Conservation (phyloP, 2,329 filamentous ascomycete genomes). For the Fusarium sp. region DNA sequence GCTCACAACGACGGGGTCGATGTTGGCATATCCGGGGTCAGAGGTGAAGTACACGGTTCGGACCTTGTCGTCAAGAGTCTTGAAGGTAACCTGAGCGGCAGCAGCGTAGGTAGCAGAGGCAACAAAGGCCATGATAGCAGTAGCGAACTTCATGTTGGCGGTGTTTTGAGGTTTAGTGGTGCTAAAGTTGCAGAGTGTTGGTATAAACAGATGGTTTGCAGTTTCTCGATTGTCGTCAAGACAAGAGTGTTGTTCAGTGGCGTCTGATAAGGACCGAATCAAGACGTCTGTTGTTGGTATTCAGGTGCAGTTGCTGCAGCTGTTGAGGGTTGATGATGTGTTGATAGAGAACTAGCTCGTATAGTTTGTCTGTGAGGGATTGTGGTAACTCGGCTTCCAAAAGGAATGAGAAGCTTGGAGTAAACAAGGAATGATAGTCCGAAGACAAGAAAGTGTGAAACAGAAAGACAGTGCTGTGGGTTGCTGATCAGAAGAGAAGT, state of each 20-base stretch:
- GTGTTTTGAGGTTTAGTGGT: constrained; percentile 26
- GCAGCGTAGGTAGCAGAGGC: constrained; percentile 57
- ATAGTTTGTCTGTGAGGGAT: constrained; percentile 32
- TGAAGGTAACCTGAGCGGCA: constrained; percentile 67
- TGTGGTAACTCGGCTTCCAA: constrained; percentile 46
- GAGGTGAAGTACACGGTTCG: constrained; percentile 66
- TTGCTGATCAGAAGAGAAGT: constrained; percentile 28
- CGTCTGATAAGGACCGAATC: constrained; percentile 45
- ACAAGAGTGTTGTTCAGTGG: constrained; percentile 37
- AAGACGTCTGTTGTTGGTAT: constrained; percentile 27
- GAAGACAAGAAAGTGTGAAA: constrained; percentile 43
- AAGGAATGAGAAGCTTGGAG: constrained; percentile 49
- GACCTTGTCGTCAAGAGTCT: constrained; percentile 65
- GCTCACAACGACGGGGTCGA: constrained; percentile 56
- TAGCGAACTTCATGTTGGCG: constrained; percentile 67
- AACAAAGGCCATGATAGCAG: constrained; percentile 57
- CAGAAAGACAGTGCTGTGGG: constrained; percentile 41
- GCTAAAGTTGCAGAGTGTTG: constrained; percentile 13
- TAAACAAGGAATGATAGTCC: constrained; percentile 47
- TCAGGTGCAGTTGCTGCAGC: constrained; percentile 17
- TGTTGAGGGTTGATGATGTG: constrained; percentile 13
- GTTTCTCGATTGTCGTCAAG: constrained; percentile 44
- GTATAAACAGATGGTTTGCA: constrained; percentile 11
- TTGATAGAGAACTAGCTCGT: constrained; percentile 47
- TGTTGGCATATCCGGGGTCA: constrained; percentile 51